Percentiles rank a stretch among this genome's conserved stretches.
These are phyloP conservation scores for Xylaria sp. DNA, from an alignment of 2,329 filamentous ascomycete genomes.

Conservation along the genomic window DNA sequence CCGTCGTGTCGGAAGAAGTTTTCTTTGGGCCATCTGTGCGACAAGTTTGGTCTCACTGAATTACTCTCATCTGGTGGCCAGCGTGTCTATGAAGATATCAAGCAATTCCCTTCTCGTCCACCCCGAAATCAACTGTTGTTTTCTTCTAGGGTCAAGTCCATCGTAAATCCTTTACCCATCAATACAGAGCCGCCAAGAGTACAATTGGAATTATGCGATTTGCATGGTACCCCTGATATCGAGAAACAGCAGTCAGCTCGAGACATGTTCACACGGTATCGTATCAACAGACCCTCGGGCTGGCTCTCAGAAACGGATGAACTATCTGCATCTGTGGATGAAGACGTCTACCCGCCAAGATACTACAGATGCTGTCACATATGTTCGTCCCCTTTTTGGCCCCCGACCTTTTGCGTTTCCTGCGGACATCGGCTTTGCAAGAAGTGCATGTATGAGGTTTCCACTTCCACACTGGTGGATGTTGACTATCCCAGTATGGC, in stretches of 20 bases:
- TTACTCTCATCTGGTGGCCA: conserved; percentile 6
- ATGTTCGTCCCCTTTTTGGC: conserved; percentile 40
- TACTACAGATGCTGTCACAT: conserved; percentile 43
- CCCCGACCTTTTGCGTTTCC: conserved; percentile 38
- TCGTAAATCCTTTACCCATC: conserved; percentile 5
- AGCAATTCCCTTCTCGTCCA: background rate
- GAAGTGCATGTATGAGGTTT: conserved; percentile 40
- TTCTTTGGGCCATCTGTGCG: conserved; percentile 17
- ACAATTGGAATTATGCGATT: conserved; percentile 17
- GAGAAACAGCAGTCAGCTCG: conserved; percentile 40
- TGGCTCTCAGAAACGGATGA: conserved; percentile 42
- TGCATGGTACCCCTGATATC: conserved; percentile 31
- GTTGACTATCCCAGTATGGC: conserved; percentile 1
- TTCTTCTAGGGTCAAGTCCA: background rate
- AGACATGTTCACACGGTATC: conserved; percentile 44
- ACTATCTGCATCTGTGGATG: conserved; percentile 30
- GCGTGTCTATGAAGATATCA: background rate
- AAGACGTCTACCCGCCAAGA: conserved; percentile 29
- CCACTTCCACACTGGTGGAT: conserved; percentile 10
- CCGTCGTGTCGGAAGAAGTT: conserved; percentile 17
- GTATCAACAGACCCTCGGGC: conserved; percentile 41
- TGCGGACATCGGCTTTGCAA: conserved; percentile 49
- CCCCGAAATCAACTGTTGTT: background rate
- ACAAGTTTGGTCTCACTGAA: conserved; percentile 17
- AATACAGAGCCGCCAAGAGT: conserved; percentile 4